phyloP scores from a whole-genome alignment of 108 stramenopile species.

The Epipyxis sp. region DNA sequence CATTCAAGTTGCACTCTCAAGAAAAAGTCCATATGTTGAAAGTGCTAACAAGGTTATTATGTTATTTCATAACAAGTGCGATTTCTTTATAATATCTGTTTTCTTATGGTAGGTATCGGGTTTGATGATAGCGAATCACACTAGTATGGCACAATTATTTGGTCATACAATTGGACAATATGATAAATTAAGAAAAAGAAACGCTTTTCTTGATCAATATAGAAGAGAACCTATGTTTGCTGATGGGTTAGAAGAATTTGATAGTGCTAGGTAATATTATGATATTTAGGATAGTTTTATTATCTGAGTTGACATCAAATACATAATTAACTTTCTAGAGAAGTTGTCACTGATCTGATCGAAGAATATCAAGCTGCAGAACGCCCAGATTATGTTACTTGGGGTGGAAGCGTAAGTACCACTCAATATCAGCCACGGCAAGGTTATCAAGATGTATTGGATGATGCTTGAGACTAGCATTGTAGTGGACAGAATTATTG shows the following conservation, averaged over 20 bases:
- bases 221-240: conserved; percentile 89
- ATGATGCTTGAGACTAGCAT: not conserved
- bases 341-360: conserved; percentile 83
- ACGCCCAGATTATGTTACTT: conserved; percentile 88
- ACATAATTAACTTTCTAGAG: conserved; percentile 61
- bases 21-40: conserved; percentile 86
- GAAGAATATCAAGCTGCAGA: conserved; percentile 97
- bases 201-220: conserved; percentile 96
- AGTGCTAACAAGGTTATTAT: conserved; percentile 12
- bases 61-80: not conserved
- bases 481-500: not conserved
- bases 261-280: too few relatives aligned
- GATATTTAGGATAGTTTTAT: conserved; percentile 42
- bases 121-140: conserved; percentile 96
- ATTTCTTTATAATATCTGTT: not conserved
- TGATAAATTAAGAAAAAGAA: conserved; percentile 83
- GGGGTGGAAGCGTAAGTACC: too few relatives aligned
- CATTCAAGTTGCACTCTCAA: conserved; percentile 93
- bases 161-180: conserved; percentile 81
- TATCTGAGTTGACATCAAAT: not conserved
- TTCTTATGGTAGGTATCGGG: conserved; percentile 74
- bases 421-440: not conserved
- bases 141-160: conserved; percentile 90
- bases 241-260: conserved; percentile 93
- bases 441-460: not conserved